Evolutionary conservation across 371 early-diverging fungal species (phyloP).

Genomic region (Mortierella sp.): DNA sequence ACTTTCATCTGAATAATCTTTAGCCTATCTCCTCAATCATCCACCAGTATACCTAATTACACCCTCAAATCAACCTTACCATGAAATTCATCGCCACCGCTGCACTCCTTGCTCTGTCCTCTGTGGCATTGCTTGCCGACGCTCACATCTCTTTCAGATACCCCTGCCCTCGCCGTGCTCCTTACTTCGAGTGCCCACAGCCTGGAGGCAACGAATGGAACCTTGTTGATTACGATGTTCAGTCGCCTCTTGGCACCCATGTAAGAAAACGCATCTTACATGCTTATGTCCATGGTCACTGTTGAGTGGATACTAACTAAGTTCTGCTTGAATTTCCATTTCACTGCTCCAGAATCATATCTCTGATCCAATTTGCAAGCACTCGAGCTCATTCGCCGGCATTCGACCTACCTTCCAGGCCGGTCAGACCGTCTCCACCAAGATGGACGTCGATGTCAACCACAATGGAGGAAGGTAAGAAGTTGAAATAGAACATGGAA

Average conservation of each 20-base stretch:
- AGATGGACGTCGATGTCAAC: conserved; percentile 53
- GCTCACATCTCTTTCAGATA: conserved; percentile 57
- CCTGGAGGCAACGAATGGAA: conserved; percentile 34
- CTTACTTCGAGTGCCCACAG: conserved; percentile 51
- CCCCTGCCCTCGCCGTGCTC: conserved; percentile 52
- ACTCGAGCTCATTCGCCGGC: conserved; percentile 43
- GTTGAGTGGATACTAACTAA: too few species aligned
- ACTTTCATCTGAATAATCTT: neutral
- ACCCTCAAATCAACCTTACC: conserved; percentile 1
- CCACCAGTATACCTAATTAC: neutral
- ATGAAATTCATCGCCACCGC: conserved; percentile 37
- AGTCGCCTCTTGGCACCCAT: conserved; percentile 47
- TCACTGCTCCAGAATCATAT: conserved; percentile 16
- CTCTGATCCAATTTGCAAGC: conserved; percentile 49
- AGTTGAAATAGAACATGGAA: neutral
- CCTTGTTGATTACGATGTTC: conserved; percentile 48
- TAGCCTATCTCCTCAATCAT: neutral
- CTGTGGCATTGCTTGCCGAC: conserved; percentile 39
- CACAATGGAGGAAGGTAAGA: conserved; percentile 50
- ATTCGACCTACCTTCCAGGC: conserved; percentile 48
- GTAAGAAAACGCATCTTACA: conserved; percentile 15
- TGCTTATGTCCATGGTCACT: neutral
- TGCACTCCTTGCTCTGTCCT: conserved; percentile 30
- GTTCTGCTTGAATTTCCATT: neutral
- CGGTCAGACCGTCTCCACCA: conserved; percentile 39